Conservation (phyloP, 192 early-diverging fungal genomes). For the Chytriomyces sp. region DNA sequence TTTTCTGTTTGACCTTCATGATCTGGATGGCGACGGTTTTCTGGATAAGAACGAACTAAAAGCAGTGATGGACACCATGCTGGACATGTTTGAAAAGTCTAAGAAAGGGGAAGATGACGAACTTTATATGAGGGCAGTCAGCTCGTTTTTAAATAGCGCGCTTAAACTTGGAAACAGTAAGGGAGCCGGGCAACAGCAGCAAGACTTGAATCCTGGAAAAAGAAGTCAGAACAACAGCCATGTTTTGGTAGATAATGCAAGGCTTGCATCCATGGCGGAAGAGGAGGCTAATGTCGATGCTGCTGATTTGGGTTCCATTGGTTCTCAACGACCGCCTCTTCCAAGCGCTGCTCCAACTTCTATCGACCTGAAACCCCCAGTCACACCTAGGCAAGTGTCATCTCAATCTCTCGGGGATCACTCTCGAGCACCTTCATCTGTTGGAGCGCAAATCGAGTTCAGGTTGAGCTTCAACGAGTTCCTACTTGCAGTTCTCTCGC, state of each 20-base stretch:
- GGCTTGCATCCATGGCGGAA: background rate
- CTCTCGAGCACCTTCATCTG: slow-evolving; percentile 3
- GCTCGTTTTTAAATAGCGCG: slow-evolving; percentile 59
- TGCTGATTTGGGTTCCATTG: background rate
- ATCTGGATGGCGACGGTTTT: slow-evolving; percentile 60
- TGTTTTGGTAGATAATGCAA: background rate
- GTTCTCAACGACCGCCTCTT: background rate
- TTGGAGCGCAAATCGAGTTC: slow-evolving; percentile 21
- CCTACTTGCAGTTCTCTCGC: slow-evolving; percentile 56
- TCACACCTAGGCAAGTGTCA: background rate
- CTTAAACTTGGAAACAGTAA: slow-evolving; percentile 56
- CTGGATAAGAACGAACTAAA: slow-evolving; percentile 56
- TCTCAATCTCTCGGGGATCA: slow-evolving; percentile 1
- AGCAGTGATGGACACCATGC: slow-evolving; percentile 57
- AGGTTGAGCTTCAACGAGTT: slow-evolving; percentile 62
- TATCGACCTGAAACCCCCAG: background rate
- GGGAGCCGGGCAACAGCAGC: slow-evolving; percentile 5
- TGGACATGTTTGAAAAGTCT: slow-evolving; percentile 56
- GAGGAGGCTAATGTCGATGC: slow-evolving; percentile 2
- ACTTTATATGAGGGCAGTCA: slow-evolving; percentile 54
- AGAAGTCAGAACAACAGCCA: background rate
- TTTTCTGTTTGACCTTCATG: slow-evolving; percentile 62
- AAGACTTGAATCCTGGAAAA: background rate
- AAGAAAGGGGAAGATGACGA: slow-evolving; percentile 48
- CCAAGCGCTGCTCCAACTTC: background rate